These are phyloP conservation scores for Cytospora leucostoma DNA, from an alignment of 2,329 filamentous ascomycete genomes.

Conservation along the genomic window DNA sequence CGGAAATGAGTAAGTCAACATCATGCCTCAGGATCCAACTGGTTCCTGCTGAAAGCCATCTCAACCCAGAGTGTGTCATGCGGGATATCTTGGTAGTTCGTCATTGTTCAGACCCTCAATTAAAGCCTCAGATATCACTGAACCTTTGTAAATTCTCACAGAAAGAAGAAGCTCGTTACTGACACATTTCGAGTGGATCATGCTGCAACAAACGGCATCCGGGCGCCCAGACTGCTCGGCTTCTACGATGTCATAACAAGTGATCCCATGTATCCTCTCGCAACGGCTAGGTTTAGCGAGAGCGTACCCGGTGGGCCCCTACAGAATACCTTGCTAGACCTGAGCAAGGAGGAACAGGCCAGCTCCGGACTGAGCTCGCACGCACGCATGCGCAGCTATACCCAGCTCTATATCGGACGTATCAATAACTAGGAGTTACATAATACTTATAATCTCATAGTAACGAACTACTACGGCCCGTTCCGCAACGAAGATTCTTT, in stretches of 20 bases:
- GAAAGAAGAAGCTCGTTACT: not conserved
- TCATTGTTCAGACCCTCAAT: too few species aligned
- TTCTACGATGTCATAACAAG: constrained; percentile 23
- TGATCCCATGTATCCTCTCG: not conserved
- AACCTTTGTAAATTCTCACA: not conserved
- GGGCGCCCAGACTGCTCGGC: constrained; percentile 18
- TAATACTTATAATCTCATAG: constrained; percentile 2
- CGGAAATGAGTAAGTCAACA: constrained; percentile 17
- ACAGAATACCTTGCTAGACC: constrained; percentile 15
- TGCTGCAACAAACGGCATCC: constrained; percentile 22
- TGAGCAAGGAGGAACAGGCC: constrained; percentile 5
- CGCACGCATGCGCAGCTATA: constrained; percentile 20
- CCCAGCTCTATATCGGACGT: constrained; percentile 24
- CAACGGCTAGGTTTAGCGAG: constrained; percentile 20
- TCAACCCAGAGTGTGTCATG: too few species aligned
- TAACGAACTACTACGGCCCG: constrained; percentile 5
- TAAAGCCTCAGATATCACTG: not conserved
- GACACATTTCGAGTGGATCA: constrained; percentile 3
- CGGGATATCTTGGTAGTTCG: too few species aligned
- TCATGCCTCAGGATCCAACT: not conserved
- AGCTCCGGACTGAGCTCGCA: constrained; percentile 18
- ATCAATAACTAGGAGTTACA: not conserved
- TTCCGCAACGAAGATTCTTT: constrained; percentile 21
- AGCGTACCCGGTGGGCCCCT: constrained; percentile 24
- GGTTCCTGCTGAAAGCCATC: not conserved